Evolutionary conservation across 140 eudicot species (phyloP).

Genomic region (Anethum foeniculum): DNA sequence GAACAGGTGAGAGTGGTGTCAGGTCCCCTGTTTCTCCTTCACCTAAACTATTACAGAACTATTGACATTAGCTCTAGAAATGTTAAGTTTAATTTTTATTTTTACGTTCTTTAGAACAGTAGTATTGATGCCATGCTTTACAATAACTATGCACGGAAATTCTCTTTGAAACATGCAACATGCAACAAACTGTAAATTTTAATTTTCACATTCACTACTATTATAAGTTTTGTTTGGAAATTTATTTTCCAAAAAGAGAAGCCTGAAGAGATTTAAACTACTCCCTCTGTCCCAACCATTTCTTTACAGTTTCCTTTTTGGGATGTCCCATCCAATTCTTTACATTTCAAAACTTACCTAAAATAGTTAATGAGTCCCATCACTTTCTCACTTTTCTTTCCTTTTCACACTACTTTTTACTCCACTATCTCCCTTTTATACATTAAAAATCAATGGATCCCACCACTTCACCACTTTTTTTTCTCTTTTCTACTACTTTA

Average conservation of each 20-base stretch:
- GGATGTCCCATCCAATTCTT: too few relatives aligned
- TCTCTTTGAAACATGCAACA: neutral
- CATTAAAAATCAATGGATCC: too few relatives aligned
- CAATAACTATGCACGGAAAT: neutral
- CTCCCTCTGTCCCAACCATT: too few relatives aligned
- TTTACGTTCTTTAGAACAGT: neutral
- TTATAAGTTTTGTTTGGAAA: neutral
- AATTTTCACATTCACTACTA: neutral
- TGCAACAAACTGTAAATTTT: neutral
- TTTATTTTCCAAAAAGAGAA: too few relatives aligned
- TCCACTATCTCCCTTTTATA: too few relatives aligned
- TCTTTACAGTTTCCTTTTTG: too few relatives aligned
- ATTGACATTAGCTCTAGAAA: neutral
- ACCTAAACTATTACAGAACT: neutral
- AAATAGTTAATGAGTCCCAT: too few relatives aligned
- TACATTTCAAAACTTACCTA: too few relatives aligned
- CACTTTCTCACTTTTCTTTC: too few relatives aligned
- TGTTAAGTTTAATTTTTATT: neutral
- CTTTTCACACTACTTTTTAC: too few relatives aligned
- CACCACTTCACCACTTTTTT: too few relatives aligned
- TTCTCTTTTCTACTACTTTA: too few relatives aligned
- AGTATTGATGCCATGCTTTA: neutral
- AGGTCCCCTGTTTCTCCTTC: neutral
- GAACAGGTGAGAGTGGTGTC: constrained; percentile 8
- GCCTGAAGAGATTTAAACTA: neutral